Base-by-base conservation (phyloP, 495 filamentous ascomycete species). In the Penicillium nucicola region DNA sequence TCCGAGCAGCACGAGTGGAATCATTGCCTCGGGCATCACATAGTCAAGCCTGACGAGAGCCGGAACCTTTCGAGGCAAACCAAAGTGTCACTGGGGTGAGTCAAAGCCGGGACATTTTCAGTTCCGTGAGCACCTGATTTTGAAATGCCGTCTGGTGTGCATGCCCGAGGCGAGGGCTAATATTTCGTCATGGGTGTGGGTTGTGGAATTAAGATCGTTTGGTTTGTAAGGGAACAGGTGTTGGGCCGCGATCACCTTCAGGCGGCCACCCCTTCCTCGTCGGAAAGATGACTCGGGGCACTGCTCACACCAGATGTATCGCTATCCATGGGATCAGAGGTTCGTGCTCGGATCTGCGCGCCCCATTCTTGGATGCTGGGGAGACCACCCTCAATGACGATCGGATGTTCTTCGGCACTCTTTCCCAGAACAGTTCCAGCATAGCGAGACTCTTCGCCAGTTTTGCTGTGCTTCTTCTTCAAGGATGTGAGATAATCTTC, bases 381-480 rank as follows among this genome's bases (percentile, higher is more conserved):
- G 15, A 75, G 78, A 23, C 87, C 85, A 23, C 90, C 89, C 57
- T 93, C 89, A 30, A 92, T 81, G 37, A 76, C 67, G 18, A 92
- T 62, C 2, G 81, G 77, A 56, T 82, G 80, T 32, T 85, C 83
- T 48, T 91, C 87, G 20, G 76, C 79, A 38, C 68, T 66, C 53
- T 82, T 84, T 3, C 91, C 91, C 10, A 97, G 67, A 0, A 90
- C 76, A 4, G 91, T 95, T 3, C 89, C 89, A 28, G 83, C 77
- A 65, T 85, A 95, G 53, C 90, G 80, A 9, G 85, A 83, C 53
- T 92, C 88, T 54, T 93, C 89, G 28, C 84, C 84, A 4, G 83
- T 88, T 60, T 91, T 92, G 66, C 81, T 88, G 64, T 92, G 86
- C 50, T 90, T 92, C 61, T 88, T 87, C 66, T 91, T 93, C 48